Evolutionary conservation across 768 basidiomycete genomes (phyloP), one percentile per base, ranked within the genome.

Genomic region (Tubosaeta brunneosetosa): DNA sequence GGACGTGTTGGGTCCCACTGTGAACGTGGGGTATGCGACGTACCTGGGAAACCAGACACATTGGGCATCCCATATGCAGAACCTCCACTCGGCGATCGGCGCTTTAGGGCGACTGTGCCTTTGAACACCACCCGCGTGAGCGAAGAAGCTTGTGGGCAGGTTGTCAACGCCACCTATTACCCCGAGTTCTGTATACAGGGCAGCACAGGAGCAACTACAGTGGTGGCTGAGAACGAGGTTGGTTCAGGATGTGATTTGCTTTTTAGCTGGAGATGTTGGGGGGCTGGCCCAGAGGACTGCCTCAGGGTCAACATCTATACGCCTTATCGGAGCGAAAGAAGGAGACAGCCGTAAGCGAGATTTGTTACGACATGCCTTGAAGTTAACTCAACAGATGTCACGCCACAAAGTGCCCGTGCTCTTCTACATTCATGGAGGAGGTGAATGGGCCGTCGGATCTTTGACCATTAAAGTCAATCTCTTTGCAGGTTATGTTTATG

Each of bases 261-360:
- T 27, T 29, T 22, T 38, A 83, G 79, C 43, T 17, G 79, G 78
- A 9, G 82, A 82, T 59, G 74, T 77, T 22, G 83, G 84, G 19
- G 84, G 27, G 81, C 81, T 12, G 84, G 85, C 11, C 79, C 77
- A 17, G 12, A 40, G 38, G 38, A 40, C n/a, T 19, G 38, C 38
- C 38, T 37, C 36, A 14, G 12, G 36, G 38, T 40, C n/a, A 83
- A 86, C 61, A 73, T 86, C 12, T 85, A 85, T 51, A 66, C 80
- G 10, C 84, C 84, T 3, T 66, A 71, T 6, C n/a, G 73, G 74
- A 7, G 74, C 77, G 3, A 77, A 73, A 32, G 58, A 65, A 25
- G 71, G 75, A 1, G 77, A 76, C 54, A 75, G 79, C 31, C 58
- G 82, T 83, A 53, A 19, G 22, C 12, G 41, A 42, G 41, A 25